Percentiles rank a stretch among this genome's conserved stretches.
Evolutionary conservation across 257 asterid species (phyloP).

Genomic region (Coffea canephora): DNA sequence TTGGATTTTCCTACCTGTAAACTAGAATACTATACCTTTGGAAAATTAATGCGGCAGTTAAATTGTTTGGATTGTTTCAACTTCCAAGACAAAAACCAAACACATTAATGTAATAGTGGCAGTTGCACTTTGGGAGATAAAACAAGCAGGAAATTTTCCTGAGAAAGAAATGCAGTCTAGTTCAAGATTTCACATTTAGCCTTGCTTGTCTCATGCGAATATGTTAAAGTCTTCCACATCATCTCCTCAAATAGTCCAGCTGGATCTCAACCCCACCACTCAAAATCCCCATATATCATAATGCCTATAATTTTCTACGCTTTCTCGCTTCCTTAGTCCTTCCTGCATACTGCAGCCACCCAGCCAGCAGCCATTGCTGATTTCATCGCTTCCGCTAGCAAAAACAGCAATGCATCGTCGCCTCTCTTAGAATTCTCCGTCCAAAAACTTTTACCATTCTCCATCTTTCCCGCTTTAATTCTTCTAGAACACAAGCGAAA

Average conservation of each 20-base stretch:
- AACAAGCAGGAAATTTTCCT: background rate
- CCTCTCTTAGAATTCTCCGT: background rate
- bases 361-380: constrained; percentile 13
- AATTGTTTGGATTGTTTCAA: too few species aligned
- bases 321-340: background rate
- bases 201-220: constrained; percentile 4
- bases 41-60: too few species aligned
- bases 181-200: too few species aligned
- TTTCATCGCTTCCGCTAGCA: background rate
- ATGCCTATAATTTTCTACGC: background rate
- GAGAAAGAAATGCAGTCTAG: background rate
- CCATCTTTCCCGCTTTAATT: background rate
- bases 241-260: constrained; percentile 2
- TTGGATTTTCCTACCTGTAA: too few species aligned
- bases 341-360: background rate
- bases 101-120: background rate
- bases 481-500: background rate
- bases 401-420: background rate
- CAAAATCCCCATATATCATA: background rate
- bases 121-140: background rate
- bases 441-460: background rate
- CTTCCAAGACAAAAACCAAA: background rate
- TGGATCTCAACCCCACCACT: constrained; percentile 15
- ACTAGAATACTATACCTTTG: too few species aligned
- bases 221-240: constrained; percentile 12